Conservation (phyloP, 257 asterid genomes). For the Agastache rugosa region DNA sequence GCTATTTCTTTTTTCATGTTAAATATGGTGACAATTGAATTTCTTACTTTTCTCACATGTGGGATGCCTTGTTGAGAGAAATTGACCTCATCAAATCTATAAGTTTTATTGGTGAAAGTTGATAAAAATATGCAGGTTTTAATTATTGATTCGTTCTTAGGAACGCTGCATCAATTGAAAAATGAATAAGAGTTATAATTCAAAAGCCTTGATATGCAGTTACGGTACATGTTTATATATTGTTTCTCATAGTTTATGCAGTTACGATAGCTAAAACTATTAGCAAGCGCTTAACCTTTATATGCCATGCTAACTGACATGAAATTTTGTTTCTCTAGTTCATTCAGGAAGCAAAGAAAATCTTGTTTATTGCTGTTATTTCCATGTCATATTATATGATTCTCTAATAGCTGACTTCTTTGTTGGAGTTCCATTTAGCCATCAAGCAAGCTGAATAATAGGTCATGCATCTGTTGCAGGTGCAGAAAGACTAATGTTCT, state of each 20-base stretch:
- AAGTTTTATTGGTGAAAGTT: slow-evolving; percentile 22
- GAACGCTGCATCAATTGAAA: neutral
- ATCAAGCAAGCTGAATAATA: neutral
- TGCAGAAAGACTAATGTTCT: neutral
- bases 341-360: neutral
- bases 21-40: neutral
- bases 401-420: neutral
- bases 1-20: slow-evolving; percentile 8
- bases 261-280: slow-evolving; percentile 4
- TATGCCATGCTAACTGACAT: slow-evolving; percentile 8
- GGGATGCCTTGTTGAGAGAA: neutral
- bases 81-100: slow-evolving; percentile 9
- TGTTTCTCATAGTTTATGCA: neutral
- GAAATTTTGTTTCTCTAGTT: slow-evolving; percentile 15
- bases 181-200: neutral
- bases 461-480: neutral
- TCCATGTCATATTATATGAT: neutral
- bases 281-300: neutral
- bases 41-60: slow-evolving; percentile 19
- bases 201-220: neutral
- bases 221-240: neutral
- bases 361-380: slow-evolving; percentile 5
- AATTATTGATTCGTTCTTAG: slow-evolving; percentile 3
- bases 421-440: neutral
- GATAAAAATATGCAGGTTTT: neutral